Evolutionary conservation across 2,329 filamentous ascomycete genomes (phyloP).

Genomic region (Fusarium sp.): DNA sequence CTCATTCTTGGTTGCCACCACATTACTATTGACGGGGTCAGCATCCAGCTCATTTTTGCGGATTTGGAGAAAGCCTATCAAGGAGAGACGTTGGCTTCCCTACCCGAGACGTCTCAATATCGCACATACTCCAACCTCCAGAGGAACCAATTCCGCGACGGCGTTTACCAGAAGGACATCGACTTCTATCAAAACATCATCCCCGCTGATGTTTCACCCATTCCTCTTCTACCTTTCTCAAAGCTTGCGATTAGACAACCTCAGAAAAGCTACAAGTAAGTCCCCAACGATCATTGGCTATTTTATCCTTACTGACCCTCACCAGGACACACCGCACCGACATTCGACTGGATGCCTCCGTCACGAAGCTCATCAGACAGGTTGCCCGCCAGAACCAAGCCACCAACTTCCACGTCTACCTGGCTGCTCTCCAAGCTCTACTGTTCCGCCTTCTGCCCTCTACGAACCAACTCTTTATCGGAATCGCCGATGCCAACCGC

Average conservation of each 20-base stretch:
- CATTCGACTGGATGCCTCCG: not conserved
- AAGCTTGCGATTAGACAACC: not conserved
- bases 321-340: not conserved
- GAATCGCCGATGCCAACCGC: conserved; percentile 1
- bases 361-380: not conserved
- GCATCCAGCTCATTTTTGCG: not conserved
- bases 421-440: not conserved
- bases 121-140: not conserved
- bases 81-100: not conserved
- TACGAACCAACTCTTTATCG: not conserved
- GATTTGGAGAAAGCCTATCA: conserved; percentile 9
- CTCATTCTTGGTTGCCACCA: conserved; percentile 4
- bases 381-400: not conserved
- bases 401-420: not conserved
- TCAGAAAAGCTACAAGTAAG: not conserved
- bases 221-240: not conserved
- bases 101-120: not conserved
- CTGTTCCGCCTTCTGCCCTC: not conserved
- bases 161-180: not conserved
- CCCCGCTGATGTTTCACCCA: not conserved
- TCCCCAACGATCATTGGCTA: not conserved
- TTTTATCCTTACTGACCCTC: not conserved
- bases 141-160: not conserved
- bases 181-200: not conserved
- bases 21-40: conserved; percentile 8